A percentile compares a stretch with the other conserved stretches of the same genome.
These are phyloP conservation scores for Ophiocordyceps robertsii DNA, from an alignment of 2,329 filamentous ascomycete species.

Conservation along the genomic window DNA sequence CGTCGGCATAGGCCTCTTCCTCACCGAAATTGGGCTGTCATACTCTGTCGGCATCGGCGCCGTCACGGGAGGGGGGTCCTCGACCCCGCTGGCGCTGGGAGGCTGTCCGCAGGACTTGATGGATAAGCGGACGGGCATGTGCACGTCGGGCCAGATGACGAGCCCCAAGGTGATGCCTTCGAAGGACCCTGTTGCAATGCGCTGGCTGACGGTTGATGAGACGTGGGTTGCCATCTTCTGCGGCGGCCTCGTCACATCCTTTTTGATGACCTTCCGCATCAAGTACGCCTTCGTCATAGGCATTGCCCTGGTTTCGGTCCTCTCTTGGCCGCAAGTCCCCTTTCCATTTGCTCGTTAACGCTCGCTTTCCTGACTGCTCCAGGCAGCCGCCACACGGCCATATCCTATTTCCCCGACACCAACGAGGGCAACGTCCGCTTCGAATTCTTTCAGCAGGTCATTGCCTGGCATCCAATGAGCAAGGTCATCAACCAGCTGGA, in stretches of 20 bases:
- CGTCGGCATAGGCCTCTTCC: constrained; percentile 51
- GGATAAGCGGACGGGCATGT: constrained; percentile 32
- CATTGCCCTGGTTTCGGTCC: constrained; percentile 56
- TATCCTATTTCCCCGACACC: constrained; percentile 62
- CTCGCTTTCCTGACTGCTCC: neutral
- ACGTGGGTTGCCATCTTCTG: constrained; percentile 79
- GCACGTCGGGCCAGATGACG: constrained; percentile 53
- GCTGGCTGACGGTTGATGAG: constrained; percentile 18
- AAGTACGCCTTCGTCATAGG: constrained; percentile 65
- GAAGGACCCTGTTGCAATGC: no score
- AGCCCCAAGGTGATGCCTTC: constrained; percentile 47
- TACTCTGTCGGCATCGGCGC: constrained; percentile 75
- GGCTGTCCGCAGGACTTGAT: constrained; percentile 52
- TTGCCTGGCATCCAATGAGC: constrained; percentile 57
- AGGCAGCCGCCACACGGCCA: constrained; percentile 44
- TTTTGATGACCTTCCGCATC: constrained; percentile 68
- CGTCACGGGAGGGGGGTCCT: constrained; percentile 51
- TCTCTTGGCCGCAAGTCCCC: constrained; percentile 56
- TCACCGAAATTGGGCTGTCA: constrained; percentile 53
- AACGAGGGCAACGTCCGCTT: constrained; percentile 50
- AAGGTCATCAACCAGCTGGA: constrained; percentile 49
- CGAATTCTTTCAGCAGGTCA: constrained; percentile 60
- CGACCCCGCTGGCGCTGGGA: constrained; percentile 63
- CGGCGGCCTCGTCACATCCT: constrained; percentile 64
- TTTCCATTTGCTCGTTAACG: neutral